These are phyloP conservation scores for Elsinoe arachidis DNA, from an alignment of 2,329 filamentous ascomycete genomes.

Conservation along the genomic window DNA sequence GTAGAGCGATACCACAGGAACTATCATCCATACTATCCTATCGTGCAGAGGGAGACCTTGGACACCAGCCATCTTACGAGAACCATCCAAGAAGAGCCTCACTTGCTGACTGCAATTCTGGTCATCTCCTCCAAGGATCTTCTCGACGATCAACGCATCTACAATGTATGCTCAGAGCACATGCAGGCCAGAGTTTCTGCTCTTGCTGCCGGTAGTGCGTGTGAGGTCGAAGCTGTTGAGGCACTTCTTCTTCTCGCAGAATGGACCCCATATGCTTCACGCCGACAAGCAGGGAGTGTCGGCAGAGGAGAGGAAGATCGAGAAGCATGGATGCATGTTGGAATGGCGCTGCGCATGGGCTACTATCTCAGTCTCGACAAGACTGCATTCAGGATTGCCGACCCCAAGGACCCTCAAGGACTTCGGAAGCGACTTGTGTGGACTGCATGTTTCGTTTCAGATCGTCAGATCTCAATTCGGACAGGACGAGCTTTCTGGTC, in stretches of 20 bases:
- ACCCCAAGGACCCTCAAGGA: slow-evolving; percentile 50
- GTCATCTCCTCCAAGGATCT: slow-evolving; percentile 64
- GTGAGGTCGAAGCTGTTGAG: slow-evolving; percentile 62
- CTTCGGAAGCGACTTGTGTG: slow-evolving; percentile 59
- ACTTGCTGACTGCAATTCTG: slow-evolving; percentile 60
- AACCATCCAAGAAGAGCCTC: slow-evolving; percentile 53
- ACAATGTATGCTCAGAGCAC: slow-evolving; percentile 57
- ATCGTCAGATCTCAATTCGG: slow-evolving; percentile 60
- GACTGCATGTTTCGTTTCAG: slow-evolving; percentile 60
- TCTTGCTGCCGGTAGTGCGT: slow-evolving; percentile 57
- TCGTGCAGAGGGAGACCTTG: slow-evolving; percentile 55
- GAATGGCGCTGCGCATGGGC: slow-evolving; percentile 58
- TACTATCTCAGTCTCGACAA: slow-evolving; percentile 63
- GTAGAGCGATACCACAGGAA: slow-evolving; percentile 53
- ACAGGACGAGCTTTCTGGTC: slow-evolving; percentile 68
- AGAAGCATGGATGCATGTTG: slow-evolving; percentile 70
- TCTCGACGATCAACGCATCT: slow-evolving; percentile 53
- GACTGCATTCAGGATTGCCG: slow-evolving; percentile 55
- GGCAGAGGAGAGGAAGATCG: slow-evolving; percentile 66
- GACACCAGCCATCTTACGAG: slow-evolving; percentile 45
- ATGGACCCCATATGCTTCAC: slow-evolving; percentile 60
- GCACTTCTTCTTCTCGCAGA: slow-evolving; percentile 61
- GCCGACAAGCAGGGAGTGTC: slow-evolving; percentile 52
- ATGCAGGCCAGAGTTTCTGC: slow-evolving; percentile 62
- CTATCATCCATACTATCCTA: slow-evolving; percentile 62